Base-by-base conservation (phyloP, 2,329 filamentous ascomycete species). In the Ophiostoma pallidulum region DNA sequence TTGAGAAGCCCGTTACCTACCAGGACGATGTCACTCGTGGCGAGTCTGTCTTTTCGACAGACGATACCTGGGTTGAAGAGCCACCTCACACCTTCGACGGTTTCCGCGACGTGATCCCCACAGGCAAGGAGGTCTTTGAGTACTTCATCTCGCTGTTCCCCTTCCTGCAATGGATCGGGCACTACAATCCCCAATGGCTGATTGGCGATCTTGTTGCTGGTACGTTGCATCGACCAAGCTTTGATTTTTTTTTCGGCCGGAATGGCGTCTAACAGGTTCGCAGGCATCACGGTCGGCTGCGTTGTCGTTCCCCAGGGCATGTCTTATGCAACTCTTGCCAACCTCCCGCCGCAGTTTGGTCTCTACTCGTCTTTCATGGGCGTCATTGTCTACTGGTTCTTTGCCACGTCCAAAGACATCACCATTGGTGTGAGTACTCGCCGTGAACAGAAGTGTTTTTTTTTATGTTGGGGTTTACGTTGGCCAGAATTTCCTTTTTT, bases 321-420 rank as follows among this genome's bases (percentile, higher is more conserved):
- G 91, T 90, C 91, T 1, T 97, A 97, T 66, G 90, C 91, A 26
- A 73, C 82, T 52, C 74, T 97, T 22, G 91, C 91, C 38, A 76
- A 82, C 51, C 73, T 97, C n/a, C 74, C 78, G 1, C 77, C 84
- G 6, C 75, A 97, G 61, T 97, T 82, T 59, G 91, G 91, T 45
- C 75, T 97, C 1, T 94, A 94, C 66, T 92, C 91, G 0, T 96
- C 91, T 0, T 97, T 98, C 62, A 92, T 96, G 76, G 92, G 91
- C 43, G 90, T 94, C 14, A 64, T 95, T 53, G 74, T 95, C 52
- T 98, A 98, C 67, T 97, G 91, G 91, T 85, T 96, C 61, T 97
- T 97, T 60, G 92, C 90, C 29, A 98, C 92, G 0, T 96, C 91
- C 13, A 98, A 97, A 63, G 91, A 98, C 64, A 97, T 98, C 60